Evolutionary conservation across 73 alveolate species (phyloP), one percentile per base, ranked within the genome.

Genomic region (Blepharisma japonicum): DNA sequence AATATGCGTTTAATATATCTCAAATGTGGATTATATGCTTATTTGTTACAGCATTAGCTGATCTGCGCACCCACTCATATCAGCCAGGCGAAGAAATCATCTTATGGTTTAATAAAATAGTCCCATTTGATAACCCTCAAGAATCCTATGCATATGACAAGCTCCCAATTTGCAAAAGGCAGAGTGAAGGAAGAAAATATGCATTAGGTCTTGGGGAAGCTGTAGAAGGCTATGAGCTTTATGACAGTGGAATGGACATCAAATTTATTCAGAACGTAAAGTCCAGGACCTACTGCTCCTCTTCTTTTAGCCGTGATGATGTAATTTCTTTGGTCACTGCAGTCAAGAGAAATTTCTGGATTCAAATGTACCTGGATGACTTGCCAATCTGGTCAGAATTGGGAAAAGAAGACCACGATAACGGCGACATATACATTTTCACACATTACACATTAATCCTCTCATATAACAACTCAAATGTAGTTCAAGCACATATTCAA

Each of bases 311-410:
- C 4, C 9, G 45, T 2, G 68, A 70, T 7, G 38, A 38, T 2
- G n/a, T 8, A n/a, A 45, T 14, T 18, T 1, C 45, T 38, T 45
- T 70, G 23, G 11, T 39, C 39, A 20, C 11, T 7, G 70, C 80
- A 38, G 39, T 70, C 14, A n/a, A 23, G 11, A 0, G 39, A n/a
- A 45, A 70, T 7, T 70, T n/a, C 27, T 70, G 80, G 80, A 18
- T 47, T 70, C 83, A 78, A 68, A 53, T 83, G 50, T 83, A 79
- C 81, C 56, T 83, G 6, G 90, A 83, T 53, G 90, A 83, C 61
- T 46, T 83, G 83, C 90, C 90, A 1, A 79, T 79, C 7, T 83
- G 90, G 90, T 80, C 84, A 0, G 71, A 67, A 11, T 77, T 83
- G 39, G 90, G 90, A 9, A 84, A 83, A 55, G 70, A 23, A 14